Percentiles rank a stretch among this genome's conserved stretches.
Conservation (phyloP, 345 rosid genomes). For the Camelina neglecta region DNA sequence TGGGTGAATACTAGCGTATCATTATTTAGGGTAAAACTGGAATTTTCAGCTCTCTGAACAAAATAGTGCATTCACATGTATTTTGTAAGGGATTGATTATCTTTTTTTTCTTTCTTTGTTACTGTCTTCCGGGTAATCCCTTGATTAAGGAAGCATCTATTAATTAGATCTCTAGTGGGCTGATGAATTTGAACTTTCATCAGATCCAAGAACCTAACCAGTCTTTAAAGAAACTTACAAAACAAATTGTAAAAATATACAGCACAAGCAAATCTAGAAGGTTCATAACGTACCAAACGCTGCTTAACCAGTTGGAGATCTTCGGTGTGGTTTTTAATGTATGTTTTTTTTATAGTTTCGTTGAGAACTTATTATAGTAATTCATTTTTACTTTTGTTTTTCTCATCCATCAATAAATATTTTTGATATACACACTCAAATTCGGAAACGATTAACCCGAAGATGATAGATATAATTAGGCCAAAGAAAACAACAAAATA, state of each 20-base stretch:
- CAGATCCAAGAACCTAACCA: constrained; percentile 42
- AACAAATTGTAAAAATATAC: neutral
- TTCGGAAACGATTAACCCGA: neutral
- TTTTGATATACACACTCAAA: neutral
- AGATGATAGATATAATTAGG: neutral
- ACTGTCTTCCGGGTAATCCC: constrained; percentile 16
- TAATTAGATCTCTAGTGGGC: constrained; percentile 26
- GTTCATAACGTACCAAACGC: neutral
- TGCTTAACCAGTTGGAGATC: neutral
- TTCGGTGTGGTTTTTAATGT: neutral
- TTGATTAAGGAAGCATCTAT: constrained; percentile 38
- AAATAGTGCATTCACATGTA: constrained; percentile 37
- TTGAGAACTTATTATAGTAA: neutral
- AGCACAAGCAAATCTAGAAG: neutral
- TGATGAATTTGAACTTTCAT: constrained; percentile 29
- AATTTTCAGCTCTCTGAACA: neutral
- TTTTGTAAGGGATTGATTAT: neutral
- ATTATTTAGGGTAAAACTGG: constrained; percentile 23
- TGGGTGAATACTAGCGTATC: constrained; percentile 24
- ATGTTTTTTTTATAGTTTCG: neutral
- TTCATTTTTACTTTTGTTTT: too few relatives aligned
- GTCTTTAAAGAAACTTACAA: constrained; percentile 28
- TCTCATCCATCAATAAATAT: too few relatives aligned
- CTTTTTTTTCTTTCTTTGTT: neutral
- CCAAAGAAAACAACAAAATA: neutral